Percentiles rank a stretch among this genome's conserved stretches.
phyloP scores from a whole-genome alignment of 768 basidiomycete species.

The Boletus reticuloceps region DNA sequence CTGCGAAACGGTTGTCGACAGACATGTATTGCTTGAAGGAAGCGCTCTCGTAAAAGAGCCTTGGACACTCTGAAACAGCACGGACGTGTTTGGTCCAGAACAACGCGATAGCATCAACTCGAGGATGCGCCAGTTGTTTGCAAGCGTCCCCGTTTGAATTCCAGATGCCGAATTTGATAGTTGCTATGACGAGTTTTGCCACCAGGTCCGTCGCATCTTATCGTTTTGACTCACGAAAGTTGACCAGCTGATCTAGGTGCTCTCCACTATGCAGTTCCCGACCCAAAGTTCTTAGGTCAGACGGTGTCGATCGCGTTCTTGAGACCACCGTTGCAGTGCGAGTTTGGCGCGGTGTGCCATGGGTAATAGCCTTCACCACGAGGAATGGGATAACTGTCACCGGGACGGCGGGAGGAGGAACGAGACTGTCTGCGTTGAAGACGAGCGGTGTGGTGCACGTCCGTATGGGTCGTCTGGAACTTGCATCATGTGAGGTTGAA shows the following conservation, averaged over 20 bases:
- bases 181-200: slow-evolving; percentile 85
- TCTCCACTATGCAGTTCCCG: slow-evolving; percentile 82
- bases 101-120: slow-evolving; percentile 55
- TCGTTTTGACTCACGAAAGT: slow-evolving; percentile 6
- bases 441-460: slow-evolving; percentile 36
- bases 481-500: slow-evolving; percentile 36
- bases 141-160: slow-evolving; percentile 70
- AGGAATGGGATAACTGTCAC: slow-evolving; percentile 31
- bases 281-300: slow-evolving; percentile 56
- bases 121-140: slow-evolving; percentile 40
- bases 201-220: slow-evolving; percentile 49
- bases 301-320: slow-evolving; percentile 75
- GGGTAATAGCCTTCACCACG: slow-evolving; percentile 22
- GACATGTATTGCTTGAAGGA: slow-evolving; percentile 83
- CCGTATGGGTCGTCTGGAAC: slow-evolving; percentile 49
- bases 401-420: slow-evolving; percentile 49
- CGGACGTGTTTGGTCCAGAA: slow-evolving; percentile 59
- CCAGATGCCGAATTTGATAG: slow-evolving; percentile 75
- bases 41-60: slow-evolving; percentile 73
- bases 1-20: slow-evolving; percentile 89
- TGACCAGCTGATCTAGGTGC: slow-evolving; percentile 39
- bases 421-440: slow-evolving; percentile 52
- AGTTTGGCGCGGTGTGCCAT: slow-evolving; percentile 57
- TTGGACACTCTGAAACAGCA: slow-evolving; percentile 70
- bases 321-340: slow-evolving; percentile 79